Conservation (phyloP, 306 rosid genomes). For the Arachis hypogaea region DNA sequence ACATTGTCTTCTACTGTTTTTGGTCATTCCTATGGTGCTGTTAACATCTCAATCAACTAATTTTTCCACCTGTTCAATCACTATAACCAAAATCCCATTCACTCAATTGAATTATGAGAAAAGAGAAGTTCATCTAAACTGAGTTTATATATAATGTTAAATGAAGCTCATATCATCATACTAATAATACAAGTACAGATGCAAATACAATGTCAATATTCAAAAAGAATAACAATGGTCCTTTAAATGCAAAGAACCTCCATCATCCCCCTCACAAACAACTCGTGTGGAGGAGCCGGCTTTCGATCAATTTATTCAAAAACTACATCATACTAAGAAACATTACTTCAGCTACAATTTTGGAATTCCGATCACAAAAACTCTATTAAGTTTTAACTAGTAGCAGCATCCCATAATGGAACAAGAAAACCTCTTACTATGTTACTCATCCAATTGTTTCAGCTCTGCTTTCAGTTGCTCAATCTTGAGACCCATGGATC, state of each 20-base stretch:
- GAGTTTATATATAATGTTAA: neutral
- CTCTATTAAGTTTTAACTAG: neutral
- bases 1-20: slow-evolving; percentile 11
- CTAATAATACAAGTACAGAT: neutral
- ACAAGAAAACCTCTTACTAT: neutral
- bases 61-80: slow-evolving; percentile 11
- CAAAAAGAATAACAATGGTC: slow-evolving; percentile 23
- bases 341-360: slow-evolving; percentile 13
- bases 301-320: slow-evolving; percentile 42
- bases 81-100: slow-evolving; percentile 18
- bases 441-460: slow-evolving; percentile 75
- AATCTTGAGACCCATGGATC: slow-evolving; percentile 92
- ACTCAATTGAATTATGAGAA: slow-evolving; percentile 18
- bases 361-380: no score
- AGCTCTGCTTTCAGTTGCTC: slow-evolving; percentile 94
- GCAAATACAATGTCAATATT: neutral
- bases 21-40: slow-evolving; percentile 9
- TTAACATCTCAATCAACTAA: slow-evolving; percentile 16
- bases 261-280: slow-evolving; percentile 1
- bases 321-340: slow-evolving; percentile 25
- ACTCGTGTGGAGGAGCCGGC: neutral
- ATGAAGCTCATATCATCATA: neutral
- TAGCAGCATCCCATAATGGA: neutral
- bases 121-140: neutral
- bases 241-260: slow-evolving; percentile 9